Conservation (phyloP, 495 filamentous ascomycete species). For the Aspergillus asperescens region DNA sequence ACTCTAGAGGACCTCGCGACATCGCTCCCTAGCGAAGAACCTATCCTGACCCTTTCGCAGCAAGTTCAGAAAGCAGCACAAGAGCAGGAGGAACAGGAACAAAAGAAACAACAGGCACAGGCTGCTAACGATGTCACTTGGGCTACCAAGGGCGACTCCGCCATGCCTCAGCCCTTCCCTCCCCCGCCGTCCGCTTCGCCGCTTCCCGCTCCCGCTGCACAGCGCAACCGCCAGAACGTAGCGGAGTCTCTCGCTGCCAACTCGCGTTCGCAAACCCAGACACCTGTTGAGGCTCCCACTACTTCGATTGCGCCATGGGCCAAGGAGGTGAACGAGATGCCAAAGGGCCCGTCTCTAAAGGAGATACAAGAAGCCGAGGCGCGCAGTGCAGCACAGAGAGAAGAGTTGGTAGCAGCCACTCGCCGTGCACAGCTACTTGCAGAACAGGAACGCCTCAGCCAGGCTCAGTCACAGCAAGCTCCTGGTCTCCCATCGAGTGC, state of each 20-base stretch:
- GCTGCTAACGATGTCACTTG: conserved; percentile 53
- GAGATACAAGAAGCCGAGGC: conserved; percentile 97
- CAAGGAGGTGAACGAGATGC: conserved; percentile 68
- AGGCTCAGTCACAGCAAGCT: conserved; percentile 49
- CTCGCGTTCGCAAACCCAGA: conserved; percentile 69
- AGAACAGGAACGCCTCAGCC: conserved; percentile 76
- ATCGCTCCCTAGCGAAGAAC: conserved; percentile 25
- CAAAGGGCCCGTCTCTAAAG: conserved; percentile 88
- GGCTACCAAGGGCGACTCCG: conserved; percentile 51
- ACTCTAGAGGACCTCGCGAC: conserved; percentile 16
- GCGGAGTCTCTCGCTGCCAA: conserved; percentile 72
- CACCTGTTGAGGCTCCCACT: conserved; percentile 55
- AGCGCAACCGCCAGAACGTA: conserved; percentile 75
- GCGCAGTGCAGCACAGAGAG: conserved; percentile 83
- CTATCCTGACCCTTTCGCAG: conserved; percentile 67
- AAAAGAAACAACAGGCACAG: conserved; percentile 26
- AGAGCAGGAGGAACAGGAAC: conserved; percentile 64
- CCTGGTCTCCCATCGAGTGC: conserved; percentile 82
- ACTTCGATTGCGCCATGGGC: conserved; percentile 90
- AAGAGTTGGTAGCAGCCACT: conserved; percentile 74
- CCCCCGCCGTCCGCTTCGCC: conserved; percentile 68
- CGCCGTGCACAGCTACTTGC: conserved; percentile 62
- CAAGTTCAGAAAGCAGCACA: conserved; percentile 42
- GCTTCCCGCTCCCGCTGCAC: conserved; percentile 79
- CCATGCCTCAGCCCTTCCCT: conserved; percentile 74